A percentile compares a stretch with the other conserved stretches of the same genome.
Evolutionary conservation across 495 filamentous ascomycete species (phyloP).

Genomic region (Neurospora hispaniola): DNA sequence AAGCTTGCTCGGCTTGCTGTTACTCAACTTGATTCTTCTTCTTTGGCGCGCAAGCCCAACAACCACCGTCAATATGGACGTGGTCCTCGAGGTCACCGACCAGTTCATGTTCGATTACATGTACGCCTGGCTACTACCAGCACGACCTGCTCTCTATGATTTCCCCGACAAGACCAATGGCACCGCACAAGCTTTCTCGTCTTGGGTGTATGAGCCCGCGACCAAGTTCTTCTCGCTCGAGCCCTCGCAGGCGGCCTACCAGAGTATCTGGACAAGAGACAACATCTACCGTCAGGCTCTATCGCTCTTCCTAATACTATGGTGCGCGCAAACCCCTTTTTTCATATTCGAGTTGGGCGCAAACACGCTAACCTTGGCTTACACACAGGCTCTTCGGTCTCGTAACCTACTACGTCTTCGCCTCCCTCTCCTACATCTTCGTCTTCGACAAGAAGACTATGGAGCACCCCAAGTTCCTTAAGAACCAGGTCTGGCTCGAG

Average conservation of each 20-base stretch:
- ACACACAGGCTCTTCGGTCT: slow-evolving; percentile 67
- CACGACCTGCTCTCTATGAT: slow-evolving; percentile 38
- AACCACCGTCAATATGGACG: slow-evolving; percentile 58
- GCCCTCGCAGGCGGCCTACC: slow-evolving; percentile 68
- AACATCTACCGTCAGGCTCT: slow-evolving; percentile 68
- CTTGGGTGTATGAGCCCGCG: slow-evolving; percentile 59
- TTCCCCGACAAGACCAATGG: slow-evolving; percentile 31
- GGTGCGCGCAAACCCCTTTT: slow-evolving; percentile 43
- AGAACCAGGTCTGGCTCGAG: slow-evolving; percentile 82
- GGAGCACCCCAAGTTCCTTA: slow-evolving; percentile 89
- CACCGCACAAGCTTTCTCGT: slow-evolving; percentile 25
- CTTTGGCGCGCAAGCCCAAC: not conserved
- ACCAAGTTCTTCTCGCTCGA: slow-evolving; percentile 58
- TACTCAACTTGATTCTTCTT: not conserved
- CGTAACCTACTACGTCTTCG: slow-evolving; percentile 72
- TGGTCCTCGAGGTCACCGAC: slow-evolving; percentile 78
- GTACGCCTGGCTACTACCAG: slow-evolving; percentile 65
- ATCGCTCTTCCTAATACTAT: slow-evolving; percentile 74
- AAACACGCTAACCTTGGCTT: not conserved
- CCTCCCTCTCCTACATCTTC: slow-evolving; percentile 78
- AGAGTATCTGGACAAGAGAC: slow-evolving; percentile 70
- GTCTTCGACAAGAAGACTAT: slow-evolving; percentile 88
- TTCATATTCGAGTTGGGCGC: slow-evolving; percentile 1
- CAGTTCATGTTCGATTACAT: slow-evolving; percentile 72
- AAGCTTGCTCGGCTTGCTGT: not conserved